Percentiles rank a stretch among this genome's conserved stretches.
These are phyloP conservation scores for Coelastrella sp. DNA, from an alignment of 139 green algal species.

Conservation along the genomic window DNA sequence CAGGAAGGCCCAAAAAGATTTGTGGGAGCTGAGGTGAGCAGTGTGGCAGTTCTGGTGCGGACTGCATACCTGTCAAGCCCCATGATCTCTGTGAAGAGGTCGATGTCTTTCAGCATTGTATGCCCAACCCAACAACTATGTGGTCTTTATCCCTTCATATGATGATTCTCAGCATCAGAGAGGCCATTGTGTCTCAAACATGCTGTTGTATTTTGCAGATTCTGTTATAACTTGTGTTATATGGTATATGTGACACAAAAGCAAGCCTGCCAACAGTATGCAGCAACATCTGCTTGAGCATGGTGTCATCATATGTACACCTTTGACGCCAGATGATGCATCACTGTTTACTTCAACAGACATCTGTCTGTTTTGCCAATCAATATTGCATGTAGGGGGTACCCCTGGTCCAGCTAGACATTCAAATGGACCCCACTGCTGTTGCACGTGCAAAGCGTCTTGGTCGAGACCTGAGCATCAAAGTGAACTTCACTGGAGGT, in stretches of 20 bases:
- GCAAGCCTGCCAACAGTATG: too few relatives aligned
- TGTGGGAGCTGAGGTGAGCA: conserved; percentile 4
- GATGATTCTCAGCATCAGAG: too few relatives aligned
- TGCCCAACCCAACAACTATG: too few relatives aligned
- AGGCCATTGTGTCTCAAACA: too few relatives aligned
- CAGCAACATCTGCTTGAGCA: not conserved
- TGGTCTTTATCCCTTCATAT: too few relatives aligned
- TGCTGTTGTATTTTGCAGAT: too few relatives aligned
- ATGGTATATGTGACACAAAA: too few relatives aligned
- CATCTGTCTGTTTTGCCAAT: not conserved
- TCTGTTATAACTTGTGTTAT: not conserved
- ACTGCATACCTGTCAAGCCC: too few relatives aligned
- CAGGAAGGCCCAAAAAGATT: conserved; percentile 51
- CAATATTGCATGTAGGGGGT: not conserved
- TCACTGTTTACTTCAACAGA: not conserved
- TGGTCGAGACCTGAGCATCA: conserved; percentile 51
- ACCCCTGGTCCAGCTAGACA: not conserved
- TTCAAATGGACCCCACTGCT: conserved; percentile 21
- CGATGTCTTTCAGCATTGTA: too few relatives aligned
- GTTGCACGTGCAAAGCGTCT: conserved; percentile 47
- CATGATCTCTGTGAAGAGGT: too few relatives aligned
- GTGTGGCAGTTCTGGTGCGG: too few relatives aligned
- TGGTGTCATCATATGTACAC: not conserved
- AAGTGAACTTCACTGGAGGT: conserved; percentile 7
- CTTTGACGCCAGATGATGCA: not conserved